Conservation (phyloP, 768 basidiomycete genomes). For the Boletus fagicola region DNA sequence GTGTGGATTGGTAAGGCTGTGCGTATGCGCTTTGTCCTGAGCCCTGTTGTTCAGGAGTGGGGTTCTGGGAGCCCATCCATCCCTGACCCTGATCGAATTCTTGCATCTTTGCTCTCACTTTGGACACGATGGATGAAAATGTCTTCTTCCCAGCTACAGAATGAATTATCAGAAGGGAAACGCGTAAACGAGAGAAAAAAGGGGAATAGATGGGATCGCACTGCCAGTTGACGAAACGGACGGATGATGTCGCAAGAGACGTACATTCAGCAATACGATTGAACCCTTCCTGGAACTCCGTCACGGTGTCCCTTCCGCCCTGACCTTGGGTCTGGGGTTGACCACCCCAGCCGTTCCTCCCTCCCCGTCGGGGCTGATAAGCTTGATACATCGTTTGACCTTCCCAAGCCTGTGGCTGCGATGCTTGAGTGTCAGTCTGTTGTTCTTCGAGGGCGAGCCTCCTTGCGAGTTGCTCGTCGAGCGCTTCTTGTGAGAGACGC, state of each 20-base stretch:
- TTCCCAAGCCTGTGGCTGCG: conserved; percentile 13
- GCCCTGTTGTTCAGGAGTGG: background rate
- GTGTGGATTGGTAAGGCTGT: conserved; percentile 4
- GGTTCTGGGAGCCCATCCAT: conserved; percentile 14
- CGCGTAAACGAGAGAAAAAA: background rate
- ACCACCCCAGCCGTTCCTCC: conserved; percentile 6
- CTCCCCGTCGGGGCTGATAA: conserved; percentile 23
- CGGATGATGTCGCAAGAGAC: conserved; percentile 23
- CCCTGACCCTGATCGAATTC: conserved; percentile 61
- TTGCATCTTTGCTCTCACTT: conserved; percentile 81
- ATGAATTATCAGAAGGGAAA: background rate
- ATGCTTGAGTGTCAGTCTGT: conserved; percentile 26
- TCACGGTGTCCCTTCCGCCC: conserved; percentile 48
- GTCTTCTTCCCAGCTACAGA: conserved; percentile 72
- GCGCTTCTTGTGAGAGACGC: conserved; percentile 53
- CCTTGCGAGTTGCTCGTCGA: conserved; percentile 80
- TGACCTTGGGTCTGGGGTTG: conserved; percentile 8
- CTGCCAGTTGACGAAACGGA: background rate
- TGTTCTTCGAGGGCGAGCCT: conserved; percentile 65
- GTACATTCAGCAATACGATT: conserved; percentile 75
- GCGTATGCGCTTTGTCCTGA: too few species aligned
- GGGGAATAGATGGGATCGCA: background rate
- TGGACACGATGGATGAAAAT: conserved; percentile 65
- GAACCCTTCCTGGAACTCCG: conserved; percentile 74
- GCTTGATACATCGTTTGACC: conserved; percentile 20